Evolutionary conservation across 2,329 filamentous ascomycete species (phyloP).

Genomic region (Colletotrichum abscissum): DNA sequence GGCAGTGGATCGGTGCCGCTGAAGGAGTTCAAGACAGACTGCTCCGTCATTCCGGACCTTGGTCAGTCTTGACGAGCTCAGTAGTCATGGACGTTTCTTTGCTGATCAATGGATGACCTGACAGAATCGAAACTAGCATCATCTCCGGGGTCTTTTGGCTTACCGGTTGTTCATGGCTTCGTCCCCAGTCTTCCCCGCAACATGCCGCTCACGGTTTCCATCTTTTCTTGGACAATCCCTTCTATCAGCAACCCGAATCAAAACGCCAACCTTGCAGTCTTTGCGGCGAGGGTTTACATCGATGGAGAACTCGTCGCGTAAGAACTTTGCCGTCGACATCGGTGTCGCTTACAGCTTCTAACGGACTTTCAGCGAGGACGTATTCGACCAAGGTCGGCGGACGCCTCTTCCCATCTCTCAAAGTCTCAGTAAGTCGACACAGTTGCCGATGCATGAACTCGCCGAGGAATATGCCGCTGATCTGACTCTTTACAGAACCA

Average conservation of each 20-base stretch:
- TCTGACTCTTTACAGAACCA: slow-evolving; percentile 50
- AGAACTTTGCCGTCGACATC: slow-evolving; percentile 34
- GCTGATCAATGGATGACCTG: neutral
- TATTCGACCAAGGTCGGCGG: neutral
- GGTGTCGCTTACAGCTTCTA: neutral
- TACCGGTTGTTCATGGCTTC: slow-evolving; percentile 79
- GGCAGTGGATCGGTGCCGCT: slow-evolving; percentile 73
- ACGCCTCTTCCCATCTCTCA: neutral
- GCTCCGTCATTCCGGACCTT: slow-evolving; percentile 72
- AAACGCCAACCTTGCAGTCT: slow-evolving; percentile 66
- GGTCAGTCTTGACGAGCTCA: slow-evolving; percentile 45
- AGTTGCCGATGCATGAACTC: neutral
- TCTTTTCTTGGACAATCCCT: slow-evolving; percentile 79
- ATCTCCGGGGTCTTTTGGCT: slow-evolving; percentile 53
- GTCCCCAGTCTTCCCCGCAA: slow-evolving; percentile 71
- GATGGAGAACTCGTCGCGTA: slow-evolving; percentile 75
- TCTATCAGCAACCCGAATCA: slow-evolving; percentile 67
- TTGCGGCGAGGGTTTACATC: slow-evolving; percentile 75
- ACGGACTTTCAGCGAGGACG: neutral
- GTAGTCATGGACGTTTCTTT: neutral
- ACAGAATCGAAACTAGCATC: slow-evolving; percentile 64
- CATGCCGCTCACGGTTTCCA: slow-evolving; percentile 75
- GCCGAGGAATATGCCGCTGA: neutral
- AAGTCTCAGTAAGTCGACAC: neutral
- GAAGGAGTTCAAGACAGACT: slow-evolving; percentile 85